phyloP scores from a whole-genome alignment of 805 yeast genomes.

The Candida manassasensis region DNA sequence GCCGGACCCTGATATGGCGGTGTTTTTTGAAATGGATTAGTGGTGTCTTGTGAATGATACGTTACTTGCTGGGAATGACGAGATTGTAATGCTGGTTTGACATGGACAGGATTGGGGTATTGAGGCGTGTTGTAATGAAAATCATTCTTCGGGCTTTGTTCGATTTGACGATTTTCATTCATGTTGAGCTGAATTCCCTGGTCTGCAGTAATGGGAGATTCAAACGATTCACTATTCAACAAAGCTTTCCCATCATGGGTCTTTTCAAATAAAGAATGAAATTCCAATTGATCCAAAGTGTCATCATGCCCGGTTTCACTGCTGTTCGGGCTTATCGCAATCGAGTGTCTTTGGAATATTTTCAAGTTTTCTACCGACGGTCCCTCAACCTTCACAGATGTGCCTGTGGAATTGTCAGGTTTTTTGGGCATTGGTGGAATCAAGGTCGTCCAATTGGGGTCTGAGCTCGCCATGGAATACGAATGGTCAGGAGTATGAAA shows the following conservation, averaged over 20 bases:
- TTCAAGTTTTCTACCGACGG: slow-evolving; percentile 1
- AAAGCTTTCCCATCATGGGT: too few species aligned
- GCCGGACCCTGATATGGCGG: too few species aligned
- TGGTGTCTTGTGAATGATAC: not conserved
- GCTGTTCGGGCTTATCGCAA: slow-evolving; percentile 22
- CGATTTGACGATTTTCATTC: too few species aligned
- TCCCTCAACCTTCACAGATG: slow-evolving; percentile 1
- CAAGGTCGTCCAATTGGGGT: slow-evolving; percentile 25
- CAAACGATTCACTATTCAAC: too few species aligned
- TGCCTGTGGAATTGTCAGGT: slow-evolving; percentile 3
- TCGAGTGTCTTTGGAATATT: slow-evolving; percentile 23
- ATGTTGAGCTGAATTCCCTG: too few species aligned
- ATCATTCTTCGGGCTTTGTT: too few species aligned
- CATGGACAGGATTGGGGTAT: too few species aligned
- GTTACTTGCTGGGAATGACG: not conserved
- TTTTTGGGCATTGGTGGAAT: slow-evolving; percentile 30
- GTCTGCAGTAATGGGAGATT: too few species aligned
- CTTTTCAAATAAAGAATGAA: too few species aligned
- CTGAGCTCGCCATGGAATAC: not conserved
- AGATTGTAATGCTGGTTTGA: not conserved
- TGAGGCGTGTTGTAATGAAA: too few species aligned
- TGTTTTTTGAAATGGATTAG: too few species aligned
- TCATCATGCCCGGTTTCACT: slow-evolving; percentile 1
- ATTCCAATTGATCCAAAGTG: too few species aligned
- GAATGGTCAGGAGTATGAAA: slow-evolving; percentile 1